phyloP scores from a whole-genome alignment of 1,284 basidiomycete genomes.

The Tylopilus sp. region DNA sequence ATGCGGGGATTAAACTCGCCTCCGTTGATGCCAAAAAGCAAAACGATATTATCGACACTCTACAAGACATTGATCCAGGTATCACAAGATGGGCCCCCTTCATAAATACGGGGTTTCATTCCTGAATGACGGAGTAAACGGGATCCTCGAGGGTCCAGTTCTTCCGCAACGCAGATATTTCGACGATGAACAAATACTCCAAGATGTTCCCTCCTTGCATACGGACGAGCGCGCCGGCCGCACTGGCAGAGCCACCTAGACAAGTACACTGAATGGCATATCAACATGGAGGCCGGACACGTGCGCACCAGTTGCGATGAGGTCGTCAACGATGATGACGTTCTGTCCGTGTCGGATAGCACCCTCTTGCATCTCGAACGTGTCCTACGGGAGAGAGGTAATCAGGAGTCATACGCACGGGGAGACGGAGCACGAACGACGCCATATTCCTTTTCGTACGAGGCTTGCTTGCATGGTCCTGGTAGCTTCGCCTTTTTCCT shows the following conservation, averaged over 20 bases:
- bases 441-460: conserved; percentile 95
- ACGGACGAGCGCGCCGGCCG: conserved; percentile 87
- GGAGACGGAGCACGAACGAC: conserved; percentile 43
- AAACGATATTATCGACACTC: neutral
- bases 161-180: conserved; percentile 51
- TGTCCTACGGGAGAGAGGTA: conserved; percentile 52
- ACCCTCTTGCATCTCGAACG: conserved; percentile 92
- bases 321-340: conserved; percentile 90
- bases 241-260: conserved; percentile 88
- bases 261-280: conserved; percentile 4
- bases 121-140: conserved; percentile 81
- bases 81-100: conserved; percentile 1
- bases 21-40: neutral
- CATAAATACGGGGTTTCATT: conserved; percentile 45
- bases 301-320: conserved; percentile 86
- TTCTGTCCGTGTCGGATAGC: conserved; percentile 81
- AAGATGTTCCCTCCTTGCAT: conserved; percentile 81
- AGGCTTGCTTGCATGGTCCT: conserved; percentile 73
- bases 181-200: conserved; percentile 95
- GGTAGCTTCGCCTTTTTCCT: conserved; percentile 95
- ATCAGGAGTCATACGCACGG: conserved; percentile 1
- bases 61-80: conserved; percentile 9
- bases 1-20: neutral
- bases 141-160: conserved; percentile 71
- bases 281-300: conserved; percentile 13